Evolutionary conservation across 2,329 filamentous ascomycete species (phyloP).

Genomic region (Amylocarpus encephaloides): DNA sequence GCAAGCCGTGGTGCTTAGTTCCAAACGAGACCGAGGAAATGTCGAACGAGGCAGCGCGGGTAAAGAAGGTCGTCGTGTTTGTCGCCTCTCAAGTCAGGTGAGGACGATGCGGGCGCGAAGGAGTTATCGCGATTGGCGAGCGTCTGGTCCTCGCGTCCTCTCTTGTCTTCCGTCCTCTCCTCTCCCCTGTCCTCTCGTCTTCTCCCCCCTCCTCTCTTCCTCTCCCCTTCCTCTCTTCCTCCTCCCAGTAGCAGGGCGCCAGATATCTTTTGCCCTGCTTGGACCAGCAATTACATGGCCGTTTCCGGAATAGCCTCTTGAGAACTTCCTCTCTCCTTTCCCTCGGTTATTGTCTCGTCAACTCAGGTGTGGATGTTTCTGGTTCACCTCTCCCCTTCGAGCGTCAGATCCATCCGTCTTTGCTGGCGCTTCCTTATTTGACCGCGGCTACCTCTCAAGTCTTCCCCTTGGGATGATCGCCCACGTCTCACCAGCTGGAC

Average conservation of each 20-base stretch:
- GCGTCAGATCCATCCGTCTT: neutral
- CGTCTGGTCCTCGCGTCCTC: conserved; percentile 11
- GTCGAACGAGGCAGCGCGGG: conserved; percentile 5
- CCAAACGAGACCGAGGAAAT: neutral
- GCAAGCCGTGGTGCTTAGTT: no score
- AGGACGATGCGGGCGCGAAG: conserved; percentile 13
- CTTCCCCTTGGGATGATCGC: neutral
- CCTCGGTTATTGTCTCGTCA: no score
- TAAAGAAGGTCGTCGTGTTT: neutral
- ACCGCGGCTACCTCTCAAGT: conserved; percentile 8
- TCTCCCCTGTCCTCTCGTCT: neutral
- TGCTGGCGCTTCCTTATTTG: conserved; percentile 22
- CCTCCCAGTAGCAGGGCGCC: no score
- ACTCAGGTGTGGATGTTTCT: no score
- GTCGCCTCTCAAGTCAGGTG: neutral
- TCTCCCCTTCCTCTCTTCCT: neutral
- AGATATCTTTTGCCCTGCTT: no score
- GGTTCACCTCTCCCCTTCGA: no score
- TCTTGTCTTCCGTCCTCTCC: neutral
- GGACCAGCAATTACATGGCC: no score
- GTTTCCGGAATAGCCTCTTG: conserved; percentile 2
- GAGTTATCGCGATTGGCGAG: conserved; percentile 22
- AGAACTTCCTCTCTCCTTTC: neutral
- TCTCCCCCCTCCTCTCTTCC: no score
- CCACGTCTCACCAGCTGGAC: neutral